Evolutionary conservation across 192 early-diverging fungal species (phyloP).

Genomic region (Backusella tarrabulga): DNA sequence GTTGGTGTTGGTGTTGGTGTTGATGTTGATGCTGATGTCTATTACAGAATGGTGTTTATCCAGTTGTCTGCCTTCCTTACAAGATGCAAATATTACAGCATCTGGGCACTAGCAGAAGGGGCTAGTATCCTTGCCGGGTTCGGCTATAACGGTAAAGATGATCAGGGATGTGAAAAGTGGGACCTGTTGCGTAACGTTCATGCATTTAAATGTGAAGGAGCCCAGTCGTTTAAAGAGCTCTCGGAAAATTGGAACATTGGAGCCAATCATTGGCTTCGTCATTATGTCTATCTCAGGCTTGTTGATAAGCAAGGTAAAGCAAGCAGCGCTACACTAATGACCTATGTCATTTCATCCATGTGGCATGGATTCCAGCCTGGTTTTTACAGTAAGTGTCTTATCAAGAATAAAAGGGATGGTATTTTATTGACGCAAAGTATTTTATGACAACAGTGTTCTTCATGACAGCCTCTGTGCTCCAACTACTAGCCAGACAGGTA

Average conservation of each 20-base stretch:
- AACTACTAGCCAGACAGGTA: slow-evolving; percentile 2
- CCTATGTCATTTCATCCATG: slow-evolving; percentile 82
- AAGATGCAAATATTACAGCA: slow-evolving; percentile 79
- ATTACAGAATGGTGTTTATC: slow-evolving; percentile 40
- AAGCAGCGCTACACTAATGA: slow-evolving; percentile 60
- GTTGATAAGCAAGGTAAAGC: slow-evolving; percentile 43
- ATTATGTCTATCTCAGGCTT: slow-evolving; percentile 82
- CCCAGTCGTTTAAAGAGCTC: slow-evolving; percentile 67
- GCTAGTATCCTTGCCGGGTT: slow-evolving; percentile 79
- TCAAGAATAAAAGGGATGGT: background rate
- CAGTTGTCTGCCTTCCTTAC: slow-evolving; percentile 56
- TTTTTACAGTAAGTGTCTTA: slow-evolving; percentile 58
- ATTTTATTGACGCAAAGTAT: background rate
- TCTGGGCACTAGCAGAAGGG: slow-evolving; percentile 86
- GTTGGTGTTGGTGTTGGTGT: too few species aligned
- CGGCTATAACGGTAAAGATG: slow-evolving; percentile 67
- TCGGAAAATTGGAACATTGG: slow-evolving; percentile 88
- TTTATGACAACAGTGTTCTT: background rate
- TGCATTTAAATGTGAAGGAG: slow-evolving; percentile 70
- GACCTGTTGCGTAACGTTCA: slow-evolving; percentile 75
- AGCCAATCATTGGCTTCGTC: slow-evolving; percentile 82
- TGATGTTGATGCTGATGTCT: background rate
- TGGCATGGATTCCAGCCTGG: slow-evolving; percentile 96
- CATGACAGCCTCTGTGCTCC: background rate
- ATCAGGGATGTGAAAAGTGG: slow-evolving; percentile 55